Conservation (phyloP, 2,329 filamentous ascomycete genomes). For the Curvularia eragrostidis region DNA sequence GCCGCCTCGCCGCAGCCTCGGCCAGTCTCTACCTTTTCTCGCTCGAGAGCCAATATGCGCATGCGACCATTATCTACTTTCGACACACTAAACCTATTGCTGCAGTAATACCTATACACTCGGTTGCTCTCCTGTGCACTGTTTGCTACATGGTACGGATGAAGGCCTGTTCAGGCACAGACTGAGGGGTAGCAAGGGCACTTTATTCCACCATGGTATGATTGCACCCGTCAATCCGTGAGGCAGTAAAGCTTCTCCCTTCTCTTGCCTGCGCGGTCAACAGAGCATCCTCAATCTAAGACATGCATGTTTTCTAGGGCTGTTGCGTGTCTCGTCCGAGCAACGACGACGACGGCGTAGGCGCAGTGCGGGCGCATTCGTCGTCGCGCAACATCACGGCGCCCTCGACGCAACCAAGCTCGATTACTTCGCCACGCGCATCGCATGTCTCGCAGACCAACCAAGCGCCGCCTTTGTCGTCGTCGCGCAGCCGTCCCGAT, state of each 20-base stretch:
- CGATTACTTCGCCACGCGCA: slow-evolving; percentile 26
- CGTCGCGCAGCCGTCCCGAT: slow-evolving; percentile 16
- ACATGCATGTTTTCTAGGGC: slow-evolving; percentile 20
- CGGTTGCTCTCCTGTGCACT: slow-evolving; percentile 1
- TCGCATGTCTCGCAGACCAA: slow-evolving; percentile 31
- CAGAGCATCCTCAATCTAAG: slow-evolving; percentile 8
- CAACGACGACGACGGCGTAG: slow-evolving; percentile 9
- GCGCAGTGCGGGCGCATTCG: slow-evolving; percentile 24
- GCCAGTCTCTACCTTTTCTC: not conserved
- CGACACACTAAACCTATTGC: slow-evolving; percentile 3
- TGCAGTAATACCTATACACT: slow-evolving; percentile 1
- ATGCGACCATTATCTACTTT: slow-evolving; percentile 9
- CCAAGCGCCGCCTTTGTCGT: not conserved
- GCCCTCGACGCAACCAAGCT: slow-evolving; percentile 30
- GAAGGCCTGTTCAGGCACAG: slow-evolving; percentile 7
- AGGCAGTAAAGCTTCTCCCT: not conserved
- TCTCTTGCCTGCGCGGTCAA: too few species aligned
- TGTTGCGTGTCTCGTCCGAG: slow-evolving; percentile 30
- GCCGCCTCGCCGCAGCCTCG: slow-evolving; percentile 3
- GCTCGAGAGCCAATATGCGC: slow-evolving; percentile 11
- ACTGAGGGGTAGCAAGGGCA: slow-evolving; percentile 16
- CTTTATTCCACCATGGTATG: slow-evolving; percentile 23
- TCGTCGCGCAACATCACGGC: slow-evolving; percentile 41
- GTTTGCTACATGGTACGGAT: slow-evolving; percentile 10
- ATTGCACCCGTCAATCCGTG: not conserved